Base-by-base conservation (phyloP, 1,139 yeast genomes). In the Geotrichum restrictum region DNA sequence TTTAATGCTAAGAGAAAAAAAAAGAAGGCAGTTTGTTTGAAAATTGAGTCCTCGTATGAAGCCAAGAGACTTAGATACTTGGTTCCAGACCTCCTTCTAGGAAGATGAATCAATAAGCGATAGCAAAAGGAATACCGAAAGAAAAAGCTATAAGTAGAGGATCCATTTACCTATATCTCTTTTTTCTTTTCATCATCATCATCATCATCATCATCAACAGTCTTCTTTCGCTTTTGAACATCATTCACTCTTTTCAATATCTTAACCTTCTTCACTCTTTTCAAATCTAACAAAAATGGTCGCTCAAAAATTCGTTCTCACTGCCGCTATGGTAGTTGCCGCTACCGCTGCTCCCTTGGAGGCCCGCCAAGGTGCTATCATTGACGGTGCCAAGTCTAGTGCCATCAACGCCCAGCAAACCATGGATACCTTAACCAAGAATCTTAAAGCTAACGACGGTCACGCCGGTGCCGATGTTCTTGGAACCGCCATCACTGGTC, bases 331-430 rank as follows among this genome's bases (percentile, higher is more conserved):
- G n/a, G 34, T 29, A 14, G 34, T 32, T 18, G 45, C 45, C 14
- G 45, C 34, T 29, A 18, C 45, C 21, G 43, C 43, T 19, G 45
- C 45, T 37, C 41, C 41, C 11, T n/a, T 41, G 3, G 34, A 41
- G n/a, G 45, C 34, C 22, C 45, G 45, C 22, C 34, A 41, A 16
- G 32, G 32, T 22, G 43, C 43, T 13, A 6, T 39, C n/a, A 19
- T 39, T 36, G 57, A 49, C 7, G 56, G 56, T 1, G 44, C 46
- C n/a, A n/a, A n/a, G n/a, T n/a, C n/a, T n/a, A n/a, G n/a, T n/a
- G n/a, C n/a, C n/a, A n/a, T n/a, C n/a, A 65, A 60, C 52, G 59
- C 59, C 14, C 56, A 56, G 38, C 62, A 60, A 36, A 50, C 59
- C 13, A 31, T 60, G n/a, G 57, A 60, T 34, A 51, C 57, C 18